Percentiles rank a stretch among this genome's conserved stretches.
phyloP scores from a whole-genome alignment of 208 protist genomes.

The Herpetomonas samuelpessoai region DNA sequence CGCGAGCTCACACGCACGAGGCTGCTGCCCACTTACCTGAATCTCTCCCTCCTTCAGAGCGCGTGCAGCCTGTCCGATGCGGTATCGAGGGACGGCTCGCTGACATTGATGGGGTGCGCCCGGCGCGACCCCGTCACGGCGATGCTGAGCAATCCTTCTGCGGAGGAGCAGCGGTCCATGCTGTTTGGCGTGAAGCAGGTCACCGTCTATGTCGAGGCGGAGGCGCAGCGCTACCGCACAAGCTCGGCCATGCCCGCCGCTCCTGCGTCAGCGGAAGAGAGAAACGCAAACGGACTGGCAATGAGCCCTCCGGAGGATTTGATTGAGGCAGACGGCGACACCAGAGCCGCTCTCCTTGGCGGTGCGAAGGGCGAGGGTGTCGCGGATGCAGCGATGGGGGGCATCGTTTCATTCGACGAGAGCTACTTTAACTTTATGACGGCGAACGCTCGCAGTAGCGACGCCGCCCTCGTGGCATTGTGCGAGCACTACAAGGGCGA shows the following conservation, averaged over 20 bases:
- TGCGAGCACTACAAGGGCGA: conserved; percentile 1
- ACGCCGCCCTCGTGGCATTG: neutral
- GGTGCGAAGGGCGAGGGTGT: neutral
- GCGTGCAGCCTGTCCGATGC: conserved; percentile 43
- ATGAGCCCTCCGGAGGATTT: neutral
- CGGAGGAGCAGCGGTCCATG: conserved; percentile 53
- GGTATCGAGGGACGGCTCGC: conserved; percentile 19
- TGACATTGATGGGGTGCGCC: conserved; percentile 61
- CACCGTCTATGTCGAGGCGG: conserved; percentile 50
- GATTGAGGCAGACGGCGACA: neutral
- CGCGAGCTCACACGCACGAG: conserved; percentile 24
- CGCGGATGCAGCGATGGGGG: neutral
- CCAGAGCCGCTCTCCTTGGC: too few species aligned
- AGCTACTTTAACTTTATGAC: neutral
- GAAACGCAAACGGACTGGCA: too few species aligned
- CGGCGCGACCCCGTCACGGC: conserved; percentile 38
- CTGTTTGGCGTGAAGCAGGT: conserved; percentile 73
- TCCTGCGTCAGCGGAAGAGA: neutral
- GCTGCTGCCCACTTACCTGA: conserved; percentile 10
- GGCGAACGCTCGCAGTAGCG: neutral
- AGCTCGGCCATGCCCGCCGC: neutral
- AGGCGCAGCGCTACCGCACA: conserved; percentile 22
- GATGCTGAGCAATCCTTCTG: conserved; percentile 38
- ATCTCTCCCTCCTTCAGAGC: conserved; percentile 1
- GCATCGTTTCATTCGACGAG: neutral